phyloP scores from a whole-genome alignment of 164 flowering plant genomes.

The Umbellularia californica region DNA sequence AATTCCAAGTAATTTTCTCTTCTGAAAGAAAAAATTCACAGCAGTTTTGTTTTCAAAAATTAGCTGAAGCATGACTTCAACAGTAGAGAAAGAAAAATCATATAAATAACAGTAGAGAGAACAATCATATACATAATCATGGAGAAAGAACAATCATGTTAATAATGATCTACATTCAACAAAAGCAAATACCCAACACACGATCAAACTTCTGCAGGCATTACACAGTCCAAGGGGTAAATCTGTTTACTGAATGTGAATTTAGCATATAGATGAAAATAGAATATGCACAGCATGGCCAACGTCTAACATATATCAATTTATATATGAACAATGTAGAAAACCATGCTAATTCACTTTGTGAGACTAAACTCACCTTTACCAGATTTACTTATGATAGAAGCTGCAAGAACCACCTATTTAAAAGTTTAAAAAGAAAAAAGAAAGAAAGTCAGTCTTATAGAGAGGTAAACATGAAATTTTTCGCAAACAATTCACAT shows the following conservation, averaged over 20 bases:
- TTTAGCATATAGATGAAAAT: neutral
- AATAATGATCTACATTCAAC: neutral
- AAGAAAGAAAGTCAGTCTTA: neutral
- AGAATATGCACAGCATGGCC: neutral
- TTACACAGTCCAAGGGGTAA: no score
- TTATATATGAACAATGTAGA: neutral
- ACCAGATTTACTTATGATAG: constrained; percentile 43
- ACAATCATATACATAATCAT: no score
- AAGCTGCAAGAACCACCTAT: constrained; percentile 54
- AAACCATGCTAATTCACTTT: neutral
- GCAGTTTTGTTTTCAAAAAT: no score
- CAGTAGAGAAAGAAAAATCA: neutral
- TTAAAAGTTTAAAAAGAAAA: neutral
- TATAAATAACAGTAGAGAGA: no score
- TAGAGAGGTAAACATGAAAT: neutral
- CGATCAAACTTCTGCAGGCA: neutral
- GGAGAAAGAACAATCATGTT: neutral
- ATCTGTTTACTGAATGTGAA: neutral
- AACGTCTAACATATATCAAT: neutral
- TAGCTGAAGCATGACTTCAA: neutral
- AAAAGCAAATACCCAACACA: neutral
- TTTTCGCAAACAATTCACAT: neutral
- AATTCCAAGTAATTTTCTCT: no score
- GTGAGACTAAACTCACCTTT: constrained; percentile 32
- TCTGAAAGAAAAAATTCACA: neutral